These are phyloP conservation scores for Rutstroemia sp. DNA, from an alignment of 2,329 filamentous ascomycete genomes.

Conservation along the genomic window DNA sequence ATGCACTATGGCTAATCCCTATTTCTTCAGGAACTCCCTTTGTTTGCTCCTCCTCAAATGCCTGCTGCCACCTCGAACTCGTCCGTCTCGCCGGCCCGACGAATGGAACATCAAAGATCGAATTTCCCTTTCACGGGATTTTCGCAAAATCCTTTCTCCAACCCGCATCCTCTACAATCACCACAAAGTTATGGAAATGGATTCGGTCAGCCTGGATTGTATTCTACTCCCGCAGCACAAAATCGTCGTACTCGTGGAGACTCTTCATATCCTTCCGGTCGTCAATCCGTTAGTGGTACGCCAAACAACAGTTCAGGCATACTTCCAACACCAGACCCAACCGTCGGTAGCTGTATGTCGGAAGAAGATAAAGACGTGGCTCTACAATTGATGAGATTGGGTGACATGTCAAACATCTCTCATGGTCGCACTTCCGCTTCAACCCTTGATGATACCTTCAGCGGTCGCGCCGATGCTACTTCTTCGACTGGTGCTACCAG, in stretches of 20 bases:
- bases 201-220: slow-evolving; percentile 48
- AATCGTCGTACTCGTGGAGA: slow-evolving; percentile 60
- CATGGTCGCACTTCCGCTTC: slow-evolving; percentile 90
- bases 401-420: slow-evolving; percentile 88
- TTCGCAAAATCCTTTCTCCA: slow-evolving; percentile 72
- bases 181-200: slow-evolving; percentile 65
- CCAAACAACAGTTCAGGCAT: slow-evolving; percentile 48
- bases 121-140: slow-evolving; percentile 68
- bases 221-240: slow-evolving; percentile 58
- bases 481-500: slow-evolving; percentile 83
- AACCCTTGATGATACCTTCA: slow-evolving; percentile 88
- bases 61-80: slow-evolving; percentile 92
- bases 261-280: slow-evolving; percentile 42
- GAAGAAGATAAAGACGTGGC: slow-evolving; percentile 93
- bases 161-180: slow-evolving; percentile 71
- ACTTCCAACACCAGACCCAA: slow-evolving; percentile 92
- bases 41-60: slow-evolving; percentile 92
- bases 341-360: slow-evolving; percentile 91
- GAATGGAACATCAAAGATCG: slow-evolving; percentile 63
- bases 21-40: slow-evolving; percentile 70
- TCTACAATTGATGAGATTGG: slow-evolving; percentile 90
- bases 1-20: slow-evolving; percentile 16
- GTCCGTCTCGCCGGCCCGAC: slow-evolving; percentile 88
- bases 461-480: slow-evolving; percentile 75
- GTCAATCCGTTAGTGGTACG: slow-evolving; percentile 34